These are phyloP conservation scores for Xylariales sp. DNA, from an alignment of 2,329 filamentous ascomycete species.

Conservation along the genomic window DNA sequence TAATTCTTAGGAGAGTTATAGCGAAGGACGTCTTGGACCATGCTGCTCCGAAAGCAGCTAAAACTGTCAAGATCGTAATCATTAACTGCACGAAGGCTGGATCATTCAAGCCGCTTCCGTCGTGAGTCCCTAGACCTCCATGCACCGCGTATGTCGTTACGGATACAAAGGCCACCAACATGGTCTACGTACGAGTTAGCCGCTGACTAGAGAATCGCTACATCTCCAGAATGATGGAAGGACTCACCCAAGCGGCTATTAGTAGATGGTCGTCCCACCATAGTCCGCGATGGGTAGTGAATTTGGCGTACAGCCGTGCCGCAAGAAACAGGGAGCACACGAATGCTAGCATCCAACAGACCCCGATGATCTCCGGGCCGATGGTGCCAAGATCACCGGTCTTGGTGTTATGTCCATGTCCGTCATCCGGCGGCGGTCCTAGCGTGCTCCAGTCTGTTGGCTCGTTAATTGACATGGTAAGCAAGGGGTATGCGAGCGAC, in stretches of 20 bases:
- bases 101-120: conserved; percentile 5
- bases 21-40: conserved; percentile 31
- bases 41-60: conserved; percentile 18
- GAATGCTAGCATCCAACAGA: conserved; percentile 3
- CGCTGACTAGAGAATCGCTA: not conserved
- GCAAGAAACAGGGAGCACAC: conserved; percentile 3
- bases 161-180: conserved; percentile 3
- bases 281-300: conserved; percentile 2
- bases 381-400: conserved; percentile 5
- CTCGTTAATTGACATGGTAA: conserved; percentile 1
- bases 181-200: not conserved
- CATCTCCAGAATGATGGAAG: not conserved
- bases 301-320: conserved; percentile 3
- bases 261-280: conserved; percentile 11
- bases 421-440: conserved; percentile 4
- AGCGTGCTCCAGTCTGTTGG: conserved; percentile 1
- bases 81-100: conserved; percentile 1
- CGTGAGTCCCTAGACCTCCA: conserved; percentile 5
- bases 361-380: conserved; percentile 3
- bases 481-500: conserved; percentile 3
- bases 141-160: not conserved
- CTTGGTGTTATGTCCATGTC: conserved; percentile 4
- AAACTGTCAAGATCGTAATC: not conserved
- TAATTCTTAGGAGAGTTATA: conserved; percentile 26
- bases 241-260: conserved; percentile 6